These are phyloP conservation scores for Kodamaea laetipori DNA, from an alignment of 805 yeast genomes.

Conservation along the genomic window DNA sequence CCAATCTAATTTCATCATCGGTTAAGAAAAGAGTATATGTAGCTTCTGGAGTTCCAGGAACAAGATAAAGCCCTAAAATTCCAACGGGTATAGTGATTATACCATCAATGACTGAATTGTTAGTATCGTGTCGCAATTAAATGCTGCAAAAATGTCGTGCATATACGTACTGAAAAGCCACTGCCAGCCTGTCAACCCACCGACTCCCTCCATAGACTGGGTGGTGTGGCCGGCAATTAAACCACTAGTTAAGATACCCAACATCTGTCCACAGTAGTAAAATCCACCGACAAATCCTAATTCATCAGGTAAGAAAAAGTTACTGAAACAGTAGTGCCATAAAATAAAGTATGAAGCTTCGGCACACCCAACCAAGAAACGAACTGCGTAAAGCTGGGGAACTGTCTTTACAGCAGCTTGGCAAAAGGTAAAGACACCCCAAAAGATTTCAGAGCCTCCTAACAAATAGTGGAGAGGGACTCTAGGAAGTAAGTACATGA, in stretches of 20 bases:
- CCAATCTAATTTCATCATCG: slow-evolving; percentile 57
- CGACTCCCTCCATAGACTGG: slow-evolving; percentile 15
- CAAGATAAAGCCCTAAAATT: slow-evolving; percentile 20
- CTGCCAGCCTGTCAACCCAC: slow-evolving; percentile 22
- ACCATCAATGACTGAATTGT: slow-evolving; percentile 20
- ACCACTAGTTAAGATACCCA: slow-evolving; percentile 33
- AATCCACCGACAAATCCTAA: slow-evolving; percentile 22
- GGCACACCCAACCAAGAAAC: slow-evolving; percentile 24
- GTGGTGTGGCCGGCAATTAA: slow-evolving; percentile 24
- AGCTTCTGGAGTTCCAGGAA: slow-evolving; percentile 29
- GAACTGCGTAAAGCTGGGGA: slow-evolving; percentile 22
- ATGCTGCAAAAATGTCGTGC: neutral
- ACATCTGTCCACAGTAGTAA: slow-evolving; percentile 33
- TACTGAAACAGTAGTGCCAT: slow-evolving; percentile 33
- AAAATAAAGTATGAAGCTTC: slow-evolving; percentile 13
- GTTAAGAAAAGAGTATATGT: slow-evolving; percentile 54
- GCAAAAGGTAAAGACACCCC: slow-evolving; percentile 24
- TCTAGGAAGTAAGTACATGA: slow-evolving; percentile 25
- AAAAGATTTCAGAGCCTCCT: slow-evolving; percentile 22
- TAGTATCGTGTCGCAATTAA: neutral
- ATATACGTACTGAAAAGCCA: slow-evolving; percentile 22
- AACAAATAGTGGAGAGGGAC: slow-evolving; percentile 25
- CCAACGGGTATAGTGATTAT: slow-evolving; percentile 24
- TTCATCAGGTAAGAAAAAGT: slow-evolving; percentile 48
- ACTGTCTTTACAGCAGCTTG: slow-evolving; percentile 20